Evolutionary conservation across 768 basidiomycete genomes (phyloP).

Genomic region (Leucocoprinus leucothites): DNA sequence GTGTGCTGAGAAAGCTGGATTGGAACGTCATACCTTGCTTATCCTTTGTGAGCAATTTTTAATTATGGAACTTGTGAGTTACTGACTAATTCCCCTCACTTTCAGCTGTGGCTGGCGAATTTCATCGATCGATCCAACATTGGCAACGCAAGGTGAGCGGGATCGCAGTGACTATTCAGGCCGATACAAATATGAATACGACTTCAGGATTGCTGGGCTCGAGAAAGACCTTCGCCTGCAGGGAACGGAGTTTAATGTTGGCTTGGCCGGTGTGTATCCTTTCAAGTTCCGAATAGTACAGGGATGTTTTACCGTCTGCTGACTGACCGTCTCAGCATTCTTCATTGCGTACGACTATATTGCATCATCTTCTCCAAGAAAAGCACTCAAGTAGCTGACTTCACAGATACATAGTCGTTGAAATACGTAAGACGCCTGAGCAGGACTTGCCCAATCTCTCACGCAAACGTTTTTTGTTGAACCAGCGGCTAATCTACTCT

Average conservation of each 20-base stretch:
- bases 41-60: conserved; percentile 19
- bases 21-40: conserved; percentile 30
- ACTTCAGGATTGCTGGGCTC: conserved; percentile 22
- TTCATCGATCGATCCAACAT: conserved; percentile 29
- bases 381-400: background rate
- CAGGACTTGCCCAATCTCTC: too few species aligned
- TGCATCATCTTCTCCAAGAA: background rate
- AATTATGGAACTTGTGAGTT: conserved; percentile 18
- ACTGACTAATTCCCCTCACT: background rate
- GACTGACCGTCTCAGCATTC: background rate
- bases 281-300: background rate
- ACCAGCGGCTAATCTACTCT: conserved; percentile 1
- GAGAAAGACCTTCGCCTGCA: conserved; percentile 23
- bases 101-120: background rate
- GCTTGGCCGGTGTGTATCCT: background rate
- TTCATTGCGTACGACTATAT: background rate
- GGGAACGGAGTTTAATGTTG: conserved; percentile 25
- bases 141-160: conserved; percentile 21
- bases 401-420: background rate
- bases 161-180: background rate
- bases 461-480: background rate
- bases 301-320: too few species aligned
- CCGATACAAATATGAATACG: too few species aligned
- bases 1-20: conserved; percentile 28
- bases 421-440: background rate